These are phyloP conservation scores for Parathielavia appendiculata DNA, from an alignment of 495 filamentous ascomycete species.

Conservation along the genomic window DNA sequence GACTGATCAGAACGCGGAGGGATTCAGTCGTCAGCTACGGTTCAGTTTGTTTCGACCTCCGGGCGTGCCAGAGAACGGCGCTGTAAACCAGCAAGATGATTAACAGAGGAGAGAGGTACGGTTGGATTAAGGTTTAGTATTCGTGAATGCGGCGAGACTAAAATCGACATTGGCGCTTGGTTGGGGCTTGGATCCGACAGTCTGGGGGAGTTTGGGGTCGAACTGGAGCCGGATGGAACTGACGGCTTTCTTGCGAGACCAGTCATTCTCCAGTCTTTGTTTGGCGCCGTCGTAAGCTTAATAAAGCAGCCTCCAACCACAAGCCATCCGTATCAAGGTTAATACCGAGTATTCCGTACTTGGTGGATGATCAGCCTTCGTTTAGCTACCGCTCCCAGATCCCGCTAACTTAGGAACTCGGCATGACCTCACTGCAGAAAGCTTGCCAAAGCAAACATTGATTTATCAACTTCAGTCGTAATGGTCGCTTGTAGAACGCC, in stretches of 20 bases:
- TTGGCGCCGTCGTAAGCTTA: conserved; percentile 19
- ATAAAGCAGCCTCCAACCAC: conserved; percentile 2
- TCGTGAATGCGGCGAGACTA: conserved; percentile 22
- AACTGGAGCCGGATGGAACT: conserved; percentile 17
- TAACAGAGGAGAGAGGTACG: conserved; percentile 4
- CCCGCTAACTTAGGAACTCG: too few relatives aligned
- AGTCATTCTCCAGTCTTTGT: conserved; percentile 6
- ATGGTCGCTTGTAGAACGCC: too few relatives aligned
- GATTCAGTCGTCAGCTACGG: not conserved
- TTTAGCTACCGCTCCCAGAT: conserved; percentile 7
- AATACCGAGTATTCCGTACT: too few relatives aligned
- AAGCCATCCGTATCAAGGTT: not conserved
- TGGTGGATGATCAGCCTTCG: not conserved
- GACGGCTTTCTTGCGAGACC: conserved; percentile 16
- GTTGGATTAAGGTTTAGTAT: conserved; percentile 27
- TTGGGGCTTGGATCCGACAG: conserved; percentile 20
- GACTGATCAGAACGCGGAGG: not conserved
- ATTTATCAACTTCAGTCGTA: too few relatives aligned
- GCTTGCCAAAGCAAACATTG: too few relatives aligned
- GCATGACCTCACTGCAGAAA: too few relatives aligned
- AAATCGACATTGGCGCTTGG: conserved; percentile 24
- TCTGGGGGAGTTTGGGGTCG: conserved; percentile 19
- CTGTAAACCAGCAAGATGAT: not conserved
- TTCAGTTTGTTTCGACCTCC: not conserved
- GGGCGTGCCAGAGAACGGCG: not conserved